Evolutionary conservation across 192 early-diverging fungal species (phyloP).

Genomic region (Oehlia diaphana): DNA sequence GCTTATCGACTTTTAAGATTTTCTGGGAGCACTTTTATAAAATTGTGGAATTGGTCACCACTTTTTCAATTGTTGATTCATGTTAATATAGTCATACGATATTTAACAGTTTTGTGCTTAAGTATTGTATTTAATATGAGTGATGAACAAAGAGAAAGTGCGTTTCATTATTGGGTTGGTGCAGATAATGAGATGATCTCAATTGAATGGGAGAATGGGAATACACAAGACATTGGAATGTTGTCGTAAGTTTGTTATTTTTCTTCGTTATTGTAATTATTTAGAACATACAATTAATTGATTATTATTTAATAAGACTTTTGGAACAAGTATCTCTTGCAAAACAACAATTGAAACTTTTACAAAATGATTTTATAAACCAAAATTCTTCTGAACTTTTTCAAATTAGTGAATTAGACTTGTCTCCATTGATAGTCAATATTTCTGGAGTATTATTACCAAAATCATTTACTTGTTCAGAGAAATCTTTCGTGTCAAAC

Average conservation of each 20-base stretch:
- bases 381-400: neutral
- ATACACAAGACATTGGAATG: conserved; percentile 36
- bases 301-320: conserved; percentile 35
- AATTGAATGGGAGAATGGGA: conserved; percentile 36
- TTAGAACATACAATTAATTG: neutral
- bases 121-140: conserved; percentile 50
- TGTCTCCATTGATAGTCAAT: conserved; percentile 56
- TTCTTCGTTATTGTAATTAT: neutral
- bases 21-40: conserved; percentile 47
- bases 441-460: conserved; percentile 71
- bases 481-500: conserved; percentile 29
- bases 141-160: conserved; percentile 41
- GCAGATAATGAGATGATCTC: conserved; percentile 23
- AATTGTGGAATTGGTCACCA: conserved; percentile 59
- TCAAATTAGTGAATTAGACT: conserved; percentile 38
- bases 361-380: conserved; percentile 42
- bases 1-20: conserved; percentile 52
- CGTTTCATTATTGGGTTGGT: conserved; percentile 33
- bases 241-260: conserved; percentile 35
- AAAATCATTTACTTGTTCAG: conserved; percentile 30
- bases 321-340: conserved; percentile 51
- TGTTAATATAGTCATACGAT: conserved; percentile 44
- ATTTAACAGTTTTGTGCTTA: conserved; percentile 46
- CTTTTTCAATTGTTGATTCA: conserved; percentile 46
- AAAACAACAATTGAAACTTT: conserved; percentile 41